These are phyloP conservation scores for Begonia peltatifolia DNA, from an alignment of 306 rosid species.

Conservation along the genomic window DNA sequence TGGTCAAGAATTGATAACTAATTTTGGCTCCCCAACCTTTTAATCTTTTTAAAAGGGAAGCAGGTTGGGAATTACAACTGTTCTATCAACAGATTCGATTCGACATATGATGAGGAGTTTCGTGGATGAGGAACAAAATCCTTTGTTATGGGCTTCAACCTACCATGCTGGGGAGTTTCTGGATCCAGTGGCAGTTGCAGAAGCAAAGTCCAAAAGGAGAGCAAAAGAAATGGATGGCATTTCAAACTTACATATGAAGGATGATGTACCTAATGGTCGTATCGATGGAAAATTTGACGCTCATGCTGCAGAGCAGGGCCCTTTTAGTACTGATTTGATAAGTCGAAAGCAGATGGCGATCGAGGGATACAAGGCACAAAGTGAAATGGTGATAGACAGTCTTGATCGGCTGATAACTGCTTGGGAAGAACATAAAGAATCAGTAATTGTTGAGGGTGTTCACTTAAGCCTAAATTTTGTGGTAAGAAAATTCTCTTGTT, in stretches of 20 bases:
- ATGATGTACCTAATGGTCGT: conserved; percentile 31
- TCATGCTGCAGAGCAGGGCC: conserved; percentile 24
- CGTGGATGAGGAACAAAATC: conserved; percentile 81
- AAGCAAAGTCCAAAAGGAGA: conserved; percentile 67
- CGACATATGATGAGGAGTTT: conserved; percentile 99
- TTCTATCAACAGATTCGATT: conserved; percentile 87
- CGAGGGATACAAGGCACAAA: conserved; percentile 94
- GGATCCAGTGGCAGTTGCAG: conserved; percentile 88
- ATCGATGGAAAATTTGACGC: conserved; percentile 16
- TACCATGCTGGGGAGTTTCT: conserved; percentile 96
- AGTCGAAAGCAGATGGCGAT: conserved; percentile 87
- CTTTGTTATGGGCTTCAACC: conserved; percentile 93
- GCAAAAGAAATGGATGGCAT: conserved; percentile 59
- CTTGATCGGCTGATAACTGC: conserved; percentile 93
- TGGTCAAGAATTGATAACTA: neutral
- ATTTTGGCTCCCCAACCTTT: neutral
- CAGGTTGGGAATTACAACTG: conserved; percentile 91
- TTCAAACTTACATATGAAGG: conserved; percentile 27
- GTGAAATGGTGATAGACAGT: conserved; percentile 99
- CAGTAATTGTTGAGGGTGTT: conserved; percentile 96
- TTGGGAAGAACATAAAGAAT: conserved; percentile 94
- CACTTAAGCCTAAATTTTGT: conserved; percentile 96
- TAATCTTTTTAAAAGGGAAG: conserved; percentile 49
- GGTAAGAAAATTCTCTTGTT: conserved; percentile 23
- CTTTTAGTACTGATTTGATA: conserved; percentile 33